Base-by-base conservation (phyloP, 2,329 filamentous ascomycete genomes). In the Mariannaea sp. region DNA sequence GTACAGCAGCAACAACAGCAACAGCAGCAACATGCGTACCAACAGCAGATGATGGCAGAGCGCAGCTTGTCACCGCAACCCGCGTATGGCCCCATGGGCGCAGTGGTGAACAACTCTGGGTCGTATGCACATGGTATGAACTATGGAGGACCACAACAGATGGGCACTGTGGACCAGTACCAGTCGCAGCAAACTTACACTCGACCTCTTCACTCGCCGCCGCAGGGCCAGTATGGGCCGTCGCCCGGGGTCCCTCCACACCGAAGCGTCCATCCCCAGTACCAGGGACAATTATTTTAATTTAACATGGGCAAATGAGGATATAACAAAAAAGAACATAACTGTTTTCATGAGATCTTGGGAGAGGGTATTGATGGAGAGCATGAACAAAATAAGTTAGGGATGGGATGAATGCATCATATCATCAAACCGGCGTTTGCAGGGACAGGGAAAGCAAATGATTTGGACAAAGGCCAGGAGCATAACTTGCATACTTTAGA, bases 211-310 rank as follows among this genome's bases (percentile, higher is more conserved):
- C 65, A 61, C 19, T 56, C 66, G 14, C 65, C 67, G 14, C 53
- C 66, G 0, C 68, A 66, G 27, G 67, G 69, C 8, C 71, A 71
- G 43, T 71, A 69, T 29, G 55, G 55, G n/a, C 48, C 62, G 5
- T 56, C 60, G 5, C 32, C 58, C 24, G 59, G 58, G 32, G 20
- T 22, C 47, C 3, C 49, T 50, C 32, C 67, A 64, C 51, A 56
- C 19, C 59, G 64, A 7, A 65, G 56, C 35, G 46, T 64, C 33
- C 64, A 67, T 19, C 66, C 65, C 2, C 68, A 68, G 14, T 70
- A 73, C 40, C 72, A 76, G 42, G 70, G 72, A 9, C 71, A 73
- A 44, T 70, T 70, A 12, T 73, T 72, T 46, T 73, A 62, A 53
- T n/a, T 27, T 22, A 47, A 22, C 16, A 33, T 5, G n/a, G 14